Percentiles rank a stretch among this genome's conserved stretches.
phyloP scores from a whole-genome alignment of 2,329 filamentous ascomycete genomes.

The Corinectria fuckeliana region DNA sequence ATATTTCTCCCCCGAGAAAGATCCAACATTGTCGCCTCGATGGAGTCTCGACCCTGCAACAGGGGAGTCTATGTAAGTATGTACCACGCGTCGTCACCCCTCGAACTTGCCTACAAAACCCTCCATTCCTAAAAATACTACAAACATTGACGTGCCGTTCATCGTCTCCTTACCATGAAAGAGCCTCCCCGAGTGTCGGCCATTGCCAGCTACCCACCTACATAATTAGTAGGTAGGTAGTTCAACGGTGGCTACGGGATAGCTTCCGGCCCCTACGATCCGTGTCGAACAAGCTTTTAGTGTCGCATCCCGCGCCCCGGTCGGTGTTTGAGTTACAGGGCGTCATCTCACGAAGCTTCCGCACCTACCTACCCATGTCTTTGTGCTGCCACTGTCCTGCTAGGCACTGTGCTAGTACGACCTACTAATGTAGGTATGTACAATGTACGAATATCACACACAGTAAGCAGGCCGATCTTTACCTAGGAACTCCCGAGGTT shows the following conservation, averaged over 20 bases:
- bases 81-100: background rate
- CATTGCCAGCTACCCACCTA: constrained; percentile 3
- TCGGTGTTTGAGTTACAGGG: background rate
- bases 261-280: background rate
- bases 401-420: background rate
- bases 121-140: background rate
- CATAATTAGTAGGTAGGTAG: too few relatives aligned
- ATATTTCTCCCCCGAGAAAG: background rate
- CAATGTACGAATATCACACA: background rate
- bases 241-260: background rate
- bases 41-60: background rate
- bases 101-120: background rate
- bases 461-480: constrained; percentile 1
- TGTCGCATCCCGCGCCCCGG: background rate
- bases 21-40: background rate
- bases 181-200: constrained; percentile 19
- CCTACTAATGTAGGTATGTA: too few relatives aligned
- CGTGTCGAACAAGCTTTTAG: background rate
- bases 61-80: too few relatives aligned
- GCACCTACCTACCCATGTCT: too few relatives aligned
- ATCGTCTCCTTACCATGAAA: too few relatives aligned
- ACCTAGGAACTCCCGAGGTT: too few relatives aligned
- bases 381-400: too few relatives aligned
- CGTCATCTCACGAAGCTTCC: background rate
- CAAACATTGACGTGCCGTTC: constrained; percentile 23